Conservation (phyloP, 2,329 filamentous ascomycete species). For the Dendrostoma leiphaemia region DNA sequence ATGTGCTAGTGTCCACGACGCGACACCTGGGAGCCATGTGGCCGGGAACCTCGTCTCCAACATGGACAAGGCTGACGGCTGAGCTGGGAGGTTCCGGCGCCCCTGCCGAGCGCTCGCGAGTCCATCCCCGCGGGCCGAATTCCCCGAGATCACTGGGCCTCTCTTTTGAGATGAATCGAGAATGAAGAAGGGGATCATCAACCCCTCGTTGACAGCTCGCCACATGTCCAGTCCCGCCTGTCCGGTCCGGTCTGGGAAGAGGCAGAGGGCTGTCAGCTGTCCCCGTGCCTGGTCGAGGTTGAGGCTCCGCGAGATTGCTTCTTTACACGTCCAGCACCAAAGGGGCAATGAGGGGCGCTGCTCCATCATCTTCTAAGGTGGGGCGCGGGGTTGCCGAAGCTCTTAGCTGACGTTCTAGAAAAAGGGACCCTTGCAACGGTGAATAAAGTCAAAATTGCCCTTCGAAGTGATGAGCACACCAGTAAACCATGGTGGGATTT, state of each 20-base stretch:
- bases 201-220: too few relatives aligned
- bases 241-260: too few relatives aligned
- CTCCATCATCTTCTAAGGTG: not conserved
- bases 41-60: not conserved
- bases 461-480: not conserved
- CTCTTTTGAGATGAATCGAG: not conserved
- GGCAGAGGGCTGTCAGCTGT: too few relatives aligned
- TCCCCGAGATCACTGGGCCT: not conserved
- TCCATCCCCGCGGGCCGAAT: not conserved
- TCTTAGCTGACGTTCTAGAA: not conserved
- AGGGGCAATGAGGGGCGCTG: constrained; percentile 1
- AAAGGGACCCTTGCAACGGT: not conserved
- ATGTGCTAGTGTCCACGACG: not conserved
- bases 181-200: too few relatives aligned
- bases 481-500: too few relatives aligned
- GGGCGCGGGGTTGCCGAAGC: constrained; percentile 13
- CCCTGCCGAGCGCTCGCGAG: not conserved
- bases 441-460: not conserved
- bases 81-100: not conserved
- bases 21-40: not conserved
- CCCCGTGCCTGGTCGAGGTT: not conserved
- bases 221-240: too few relatives aligned
- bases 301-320: constrained; percentile 3
- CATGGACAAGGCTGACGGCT: constrained; percentile 11
- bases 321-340: not conserved